These are phyloP conservation scores for Thalassiosira ordinaria DNA, from an alignment of 352 stramenopile species.

Conservation along the genomic window DNA sequence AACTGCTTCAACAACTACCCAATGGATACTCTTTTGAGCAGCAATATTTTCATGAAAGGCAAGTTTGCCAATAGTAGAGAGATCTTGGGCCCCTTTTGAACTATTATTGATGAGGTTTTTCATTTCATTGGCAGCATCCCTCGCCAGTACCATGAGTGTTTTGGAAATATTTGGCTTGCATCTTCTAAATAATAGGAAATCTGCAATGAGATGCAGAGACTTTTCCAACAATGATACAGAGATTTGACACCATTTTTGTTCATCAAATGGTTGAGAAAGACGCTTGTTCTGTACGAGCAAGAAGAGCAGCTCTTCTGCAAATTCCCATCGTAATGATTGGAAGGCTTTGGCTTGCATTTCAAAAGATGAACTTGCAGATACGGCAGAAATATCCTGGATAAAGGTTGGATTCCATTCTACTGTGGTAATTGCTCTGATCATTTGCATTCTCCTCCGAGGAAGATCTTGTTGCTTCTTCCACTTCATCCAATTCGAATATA, in stretches of 20 bases:
- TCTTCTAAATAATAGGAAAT: constrained; percentile 18
- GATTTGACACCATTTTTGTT: constrained; percentile 25
- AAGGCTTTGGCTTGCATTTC: background rate
- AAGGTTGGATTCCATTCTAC: constrained; percentile 36
- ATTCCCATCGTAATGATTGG: constrained; percentile 28
- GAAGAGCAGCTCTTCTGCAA: constrained; percentile 37
- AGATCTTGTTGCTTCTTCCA: constrained; percentile 15
- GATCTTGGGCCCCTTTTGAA: constrained; percentile 8
- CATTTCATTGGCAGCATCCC: constrained; percentile 7
- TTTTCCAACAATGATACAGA: constrained; percentile 34
- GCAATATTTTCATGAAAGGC: background rate
- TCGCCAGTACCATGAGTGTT: constrained; percentile 11
- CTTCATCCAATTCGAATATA: constrained; percentile 33
- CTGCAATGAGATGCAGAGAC: constrained; percentile 19
- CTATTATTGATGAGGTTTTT: constrained; percentile 7
- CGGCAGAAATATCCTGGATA: constrained; percentile 3
- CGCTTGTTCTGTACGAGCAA: constrained; percentile 29
- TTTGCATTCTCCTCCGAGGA: constrained; percentile 1
- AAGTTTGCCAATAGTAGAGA: constrained; percentile 11
- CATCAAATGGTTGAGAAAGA: constrained; percentile 18
- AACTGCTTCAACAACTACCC: constrained; percentile 24
- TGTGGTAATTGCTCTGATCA: background rate
- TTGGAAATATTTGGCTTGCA: constrained; percentile 5
- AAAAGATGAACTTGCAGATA: constrained; percentile 10
- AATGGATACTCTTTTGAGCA: constrained; percentile 1